Conservation (phyloP, 176 grass and related monocot species). For the Luzula sylvatica region DNA sequence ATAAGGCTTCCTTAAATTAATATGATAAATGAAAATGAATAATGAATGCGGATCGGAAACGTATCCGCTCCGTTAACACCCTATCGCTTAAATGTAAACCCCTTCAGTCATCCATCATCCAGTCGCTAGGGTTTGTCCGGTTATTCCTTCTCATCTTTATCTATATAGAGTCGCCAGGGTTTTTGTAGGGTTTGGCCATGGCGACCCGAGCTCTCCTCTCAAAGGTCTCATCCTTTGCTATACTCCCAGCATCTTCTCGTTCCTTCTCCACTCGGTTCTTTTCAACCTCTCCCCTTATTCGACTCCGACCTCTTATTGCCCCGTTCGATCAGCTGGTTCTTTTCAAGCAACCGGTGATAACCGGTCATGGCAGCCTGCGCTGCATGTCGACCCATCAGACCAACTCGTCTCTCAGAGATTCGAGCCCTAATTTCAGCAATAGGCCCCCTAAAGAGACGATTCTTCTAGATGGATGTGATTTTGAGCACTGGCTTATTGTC, state of each 20-base stretch:
- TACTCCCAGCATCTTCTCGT: not conserved
- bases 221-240: constrained; percentile 7
- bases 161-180: no score
- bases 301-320: constrained; percentile 9
- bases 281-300: not conserved
- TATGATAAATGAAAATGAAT: no score
- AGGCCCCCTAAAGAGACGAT: constrained; percentile 78
- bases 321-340: constrained; percentile 2
- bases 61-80: no score
- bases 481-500: constrained; percentile 88
- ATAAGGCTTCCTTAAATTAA: no score
- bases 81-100: no score
- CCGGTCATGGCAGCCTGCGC: not conserved
- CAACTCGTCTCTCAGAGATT: constrained; percentile 53
- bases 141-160: no score
- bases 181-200: constrained; percentile 10
- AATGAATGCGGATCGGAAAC: no score
- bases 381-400: constrained; percentile 43
- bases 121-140: no score
- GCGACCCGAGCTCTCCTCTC: constrained; percentile 19
- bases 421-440: constrained; percentile 69
- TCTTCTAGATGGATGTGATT: constrained; percentile 72
- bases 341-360: constrained; percentile 3
- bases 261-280: not conserved
- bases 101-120: no score